These are phyloP conservation scores for Tulasnella sp. DNA, from an alignment of 768 basidiomycete genomes.

Conservation along the genomic window DNA sequence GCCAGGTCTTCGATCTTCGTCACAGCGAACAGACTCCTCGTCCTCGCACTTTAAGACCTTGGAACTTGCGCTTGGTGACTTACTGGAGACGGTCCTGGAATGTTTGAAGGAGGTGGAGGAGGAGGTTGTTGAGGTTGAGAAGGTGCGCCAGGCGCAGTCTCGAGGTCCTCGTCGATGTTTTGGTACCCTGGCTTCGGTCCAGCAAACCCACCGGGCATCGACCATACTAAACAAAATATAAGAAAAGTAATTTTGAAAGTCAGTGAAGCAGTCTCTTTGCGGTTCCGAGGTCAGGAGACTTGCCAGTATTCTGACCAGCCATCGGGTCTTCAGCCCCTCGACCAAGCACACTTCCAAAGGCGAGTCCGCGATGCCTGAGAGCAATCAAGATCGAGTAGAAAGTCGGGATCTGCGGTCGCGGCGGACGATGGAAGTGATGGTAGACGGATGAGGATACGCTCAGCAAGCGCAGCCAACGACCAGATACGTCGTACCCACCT, in stretches of 20 bases:
- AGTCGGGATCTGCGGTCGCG: constrained; percentile 52
- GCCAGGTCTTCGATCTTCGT: too few species aligned
- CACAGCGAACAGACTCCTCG: neutral
- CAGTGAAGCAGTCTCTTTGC: neutral
- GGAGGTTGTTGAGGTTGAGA: constrained; percentile 31
- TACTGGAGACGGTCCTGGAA: constrained; percentile 22
- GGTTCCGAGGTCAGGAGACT: constrained; percentile 2
- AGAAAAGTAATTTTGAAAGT: neutral
- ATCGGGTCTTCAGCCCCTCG: constrained; percentile 42
- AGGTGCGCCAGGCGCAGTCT: constrained; percentile 33
- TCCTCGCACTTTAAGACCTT: neutral
- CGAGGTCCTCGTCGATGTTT: constrained; percentile 43
- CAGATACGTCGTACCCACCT: constrained; percentile 40
- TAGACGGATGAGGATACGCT: neutral
- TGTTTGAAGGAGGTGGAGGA: neutral
- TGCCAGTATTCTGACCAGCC: constrained; percentile 44
- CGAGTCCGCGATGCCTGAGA: constrained; percentile 56
- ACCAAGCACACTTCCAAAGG: constrained; percentile 48
- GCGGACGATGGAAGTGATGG: neutral
- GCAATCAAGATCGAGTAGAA: constrained; percentile 48
- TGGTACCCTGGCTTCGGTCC: constrained; percentile 28
- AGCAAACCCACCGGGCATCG: constrained; percentile 72
- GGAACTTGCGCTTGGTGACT: constrained; percentile 22
- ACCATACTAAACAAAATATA: constrained; percentile 53
- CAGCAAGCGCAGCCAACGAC: neutral